Evolutionary conservation across 805 yeast genomes (phyloP), one percentile per base, ranked within the genome.

Genomic region (Maudiozyma serrabonitensis): DNA sequence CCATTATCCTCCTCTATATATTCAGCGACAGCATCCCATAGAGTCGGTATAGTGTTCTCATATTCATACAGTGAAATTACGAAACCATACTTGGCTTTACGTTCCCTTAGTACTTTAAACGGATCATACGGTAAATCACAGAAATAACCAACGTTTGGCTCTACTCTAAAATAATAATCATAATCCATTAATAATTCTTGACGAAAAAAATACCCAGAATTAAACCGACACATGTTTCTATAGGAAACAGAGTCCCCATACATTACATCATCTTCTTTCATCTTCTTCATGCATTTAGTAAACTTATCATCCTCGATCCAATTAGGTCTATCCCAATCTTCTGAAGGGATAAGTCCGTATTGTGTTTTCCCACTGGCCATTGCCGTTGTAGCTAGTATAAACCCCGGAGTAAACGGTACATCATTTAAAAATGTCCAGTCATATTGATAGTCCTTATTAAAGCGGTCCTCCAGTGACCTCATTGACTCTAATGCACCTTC

Each of bases 141-240:
- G 66, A 73, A 85, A 66, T 87, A 85, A 60, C 85, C 80, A 47
- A 90, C 88, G 54, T 82, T 87, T 0, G 99, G 99, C 66, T 91
- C 99, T 15, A 91, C 96, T 56, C 99, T 76, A 80, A 95, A 90
- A 69, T 91, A 91, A 74, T 83, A 93, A 53, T 88, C 91, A 69
- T 87, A 93, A 37, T 82, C 73, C 43, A 71, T 65, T 57, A 90
- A 67, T 44, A 88, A 62, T 50, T 80, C 79, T 61, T 89, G 95
- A 62, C 85, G 78, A 70, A 80, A 91, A 69, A 93, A 93, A 64
- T 75, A 86, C 0, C 98, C 97, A 2, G 95, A 84, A 62, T 93
- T 93, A 71, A 84, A 91, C 35, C 96, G 76, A 67, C 98, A 93
- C 98, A 93, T 93, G 66, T 91, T 91, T 63, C 98, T 77, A 61